Base-by-base conservation (phyloP, 106 monocot species). In the Triglochin maritima region DNA sequence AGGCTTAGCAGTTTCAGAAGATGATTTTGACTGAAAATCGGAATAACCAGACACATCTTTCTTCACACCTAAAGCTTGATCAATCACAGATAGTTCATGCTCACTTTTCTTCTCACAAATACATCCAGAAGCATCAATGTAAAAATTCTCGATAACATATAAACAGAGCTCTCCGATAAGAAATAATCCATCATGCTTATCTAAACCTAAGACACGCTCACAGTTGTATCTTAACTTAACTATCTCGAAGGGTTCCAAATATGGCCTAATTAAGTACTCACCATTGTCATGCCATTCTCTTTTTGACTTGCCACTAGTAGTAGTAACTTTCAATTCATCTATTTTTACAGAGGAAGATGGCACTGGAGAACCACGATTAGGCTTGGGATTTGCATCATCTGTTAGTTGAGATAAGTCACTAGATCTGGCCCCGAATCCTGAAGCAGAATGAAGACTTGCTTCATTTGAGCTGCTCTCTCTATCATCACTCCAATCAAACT, bases 181-280 rank as follows among this genome's bases (percentile, higher is more conserved):
- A 77, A 98, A 98, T 79, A 98, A 86, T 50, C 98, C 98, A 72
- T 98, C 98, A 74, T 98, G 98, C 69, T 98, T 98, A 72, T 98
- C 98, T 46, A 98, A 74, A 54, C 98, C 98, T 17, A 89, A 86
- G 65, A 98, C 98, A 69, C 98, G 85, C 75, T 98, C 98, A 79
- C 92, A 98, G 65, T 98, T 98, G 69, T 98, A 98, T 50, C 63
- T 98, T 65, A 78, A 88, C 66, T 84, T 80, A 75, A 98, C 92
- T 72, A 79, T 88, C 63, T 98, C 98, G 17, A 69, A 75, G 66
- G 92, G 92, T 75, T 88, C 86, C 14, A 98, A 85, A 73, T 81
- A 98, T 71, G 98, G 98, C 59, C 91, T 88, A 68, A 91, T 91
- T 65, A 96, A 83, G 72, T 88, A 96, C 67, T 96, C 98, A 29